phyloP scores from a whole-genome alignment of 768 basidiomycete genomes.

The Rubroboletus satanas region DNA sequence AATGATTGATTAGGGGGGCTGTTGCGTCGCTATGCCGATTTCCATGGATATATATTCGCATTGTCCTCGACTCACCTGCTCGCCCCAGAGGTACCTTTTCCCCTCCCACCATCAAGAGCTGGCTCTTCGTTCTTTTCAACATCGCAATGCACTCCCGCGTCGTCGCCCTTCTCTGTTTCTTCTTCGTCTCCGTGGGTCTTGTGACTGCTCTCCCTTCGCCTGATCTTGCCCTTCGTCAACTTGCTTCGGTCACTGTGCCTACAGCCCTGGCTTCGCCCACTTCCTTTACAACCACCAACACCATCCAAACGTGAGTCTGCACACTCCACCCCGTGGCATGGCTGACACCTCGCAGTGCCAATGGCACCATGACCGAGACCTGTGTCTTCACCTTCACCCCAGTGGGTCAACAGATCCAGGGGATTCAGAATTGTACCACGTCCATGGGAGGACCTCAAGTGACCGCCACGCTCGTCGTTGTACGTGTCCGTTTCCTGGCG shows the following conservation, averaged over 20 bases:
- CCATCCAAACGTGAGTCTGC: conserved; percentile 39
- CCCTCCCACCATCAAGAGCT: conserved; percentile 32
- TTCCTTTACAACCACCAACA: conserved; percentile 35
- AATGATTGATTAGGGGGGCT: neutral
- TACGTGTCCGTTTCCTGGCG: neutral
- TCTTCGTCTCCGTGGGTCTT: conserved; percentile 21
- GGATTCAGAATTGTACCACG: conserved; percentile 52
- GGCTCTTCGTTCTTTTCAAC: conserved; percentile 34
- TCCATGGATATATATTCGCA: neutral
- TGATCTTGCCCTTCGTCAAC: conserved; percentile 19
- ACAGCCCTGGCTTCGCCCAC: conserved; percentile 31
- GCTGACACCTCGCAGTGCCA: conserved; percentile 32
- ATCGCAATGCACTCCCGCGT: conserved; percentile 23
- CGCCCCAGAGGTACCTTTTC: conserved; percentile 34
- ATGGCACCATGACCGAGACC: conserved; percentile 52
- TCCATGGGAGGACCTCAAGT: conserved; percentile 22
- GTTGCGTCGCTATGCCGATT: conserved; percentile 20
- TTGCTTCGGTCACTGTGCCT: conserved; percentile 14
- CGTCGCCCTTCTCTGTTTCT: conserved; percentile 23
- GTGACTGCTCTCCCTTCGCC: conserved; percentile 28
- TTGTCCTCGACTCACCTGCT: neutral
- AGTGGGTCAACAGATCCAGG: conserved; percentile 48
- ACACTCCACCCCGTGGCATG: no score
- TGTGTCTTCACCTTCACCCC: conserved; percentile 57
- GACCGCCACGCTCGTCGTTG: conserved; percentile 9